Evolutionary conservation across 2,329 filamentous ascomycete species (phyloP).

Genomic region (Monilinia fructicola): DNA sequence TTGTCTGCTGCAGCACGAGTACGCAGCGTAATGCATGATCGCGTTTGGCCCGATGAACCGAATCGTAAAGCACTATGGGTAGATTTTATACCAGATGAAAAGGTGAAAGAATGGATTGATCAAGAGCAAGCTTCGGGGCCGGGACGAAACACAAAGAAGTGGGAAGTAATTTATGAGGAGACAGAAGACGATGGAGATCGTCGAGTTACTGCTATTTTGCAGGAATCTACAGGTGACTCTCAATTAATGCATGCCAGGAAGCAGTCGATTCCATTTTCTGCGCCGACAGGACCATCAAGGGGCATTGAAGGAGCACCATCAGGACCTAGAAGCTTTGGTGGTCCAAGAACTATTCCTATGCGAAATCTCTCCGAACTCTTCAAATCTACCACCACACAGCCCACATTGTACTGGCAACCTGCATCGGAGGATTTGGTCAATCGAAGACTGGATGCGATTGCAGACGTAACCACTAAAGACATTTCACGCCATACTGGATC

Average conservation of each 20-base stretch:
- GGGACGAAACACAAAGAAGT: constrained; percentile 52
- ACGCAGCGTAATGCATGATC: constrained; percentile 71
- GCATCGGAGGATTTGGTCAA: constrained; percentile 64
- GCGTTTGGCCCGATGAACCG: constrained; percentile 83
- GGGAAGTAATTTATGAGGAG: constrained; percentile 71
- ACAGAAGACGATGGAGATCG: constrained; percentile 56
- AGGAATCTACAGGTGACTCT: constrained; percentile 44
- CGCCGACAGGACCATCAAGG: constrained; percentile 36
- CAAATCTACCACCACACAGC: constrained; percentile 58
- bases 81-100: constrained; percentile 81
- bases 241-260: constrained; percentile 5
- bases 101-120: constrained; percentile 71
- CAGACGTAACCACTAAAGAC: constrained; percentile 45
- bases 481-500: constrained; percentile 44
- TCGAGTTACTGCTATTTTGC: constrained; percentile 55
- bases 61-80: constrained; percentile 82
- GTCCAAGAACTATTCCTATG: constrained; percentile 38
- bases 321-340: constrained; percentile 33
- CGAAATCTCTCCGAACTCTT: constrained; percentile 54
- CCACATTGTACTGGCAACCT: constrained; percentile 63
- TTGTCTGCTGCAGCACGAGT: constrained; percentile 72
- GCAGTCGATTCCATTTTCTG: constrained; percentile 36
- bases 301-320: constrained; percentile 38
- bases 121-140: constrained; percentile 53
- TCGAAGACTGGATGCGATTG: constrained; percentile 62